These are phyloP conservation scores for Colletotrichum neosansevieriae DNA, from an alignment of 2,329 filamentous ascomycete species.

Conservation along the genomic window DNA sequence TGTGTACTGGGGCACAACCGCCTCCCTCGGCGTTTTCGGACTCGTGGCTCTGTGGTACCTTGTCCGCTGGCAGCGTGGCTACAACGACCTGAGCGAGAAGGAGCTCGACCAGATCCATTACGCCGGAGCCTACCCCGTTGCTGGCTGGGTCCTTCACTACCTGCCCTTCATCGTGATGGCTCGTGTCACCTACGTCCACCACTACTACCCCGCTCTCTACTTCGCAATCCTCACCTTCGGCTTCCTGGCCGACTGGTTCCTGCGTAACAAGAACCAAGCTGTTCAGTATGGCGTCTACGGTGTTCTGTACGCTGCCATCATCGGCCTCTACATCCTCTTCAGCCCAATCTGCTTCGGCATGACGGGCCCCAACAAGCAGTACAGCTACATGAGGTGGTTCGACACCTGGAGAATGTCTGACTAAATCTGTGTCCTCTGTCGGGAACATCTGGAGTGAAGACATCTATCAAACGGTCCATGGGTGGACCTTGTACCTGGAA, in stretches of 20 bases:
- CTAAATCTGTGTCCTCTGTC: conserved; percentile 11
- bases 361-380: conserved; percentile 85
- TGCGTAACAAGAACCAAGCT: conserved; percentile 72
- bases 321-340: conserved; percentile 90
- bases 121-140: conserved; percentile 87
- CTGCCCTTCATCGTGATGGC: conserved; percentile 97
- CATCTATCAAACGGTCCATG: background rate
- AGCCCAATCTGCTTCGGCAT: conserved; percentile 97
- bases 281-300: conserved; percentile 79
- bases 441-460: background rate
- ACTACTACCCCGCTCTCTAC: conserved; percentile 98
- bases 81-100: conserved; percentile 79
- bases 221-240: conserved; percentile 93
- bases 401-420: conserved; percentile 87
- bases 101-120: conserved; percentile 98
- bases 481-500: conserved; percentile 7
- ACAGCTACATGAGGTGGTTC: conserved; percentile 95
- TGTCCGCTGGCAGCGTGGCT: conserved; percentile 96
- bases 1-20: conserved; percentile 95
- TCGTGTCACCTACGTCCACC: conserved; percentile 98
- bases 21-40: conserved; percentile 78
- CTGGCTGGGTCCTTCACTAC: conserved; percentile 97
- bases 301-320: conserved; percentile 77
- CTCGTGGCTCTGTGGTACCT: conserved; percentile 85
- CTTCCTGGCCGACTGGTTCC: conserved; percentile 88